phyloP scores from a whole-genome alignment of 2,329 filamentous ascomycete species.

The Parafenestella ontariensis region DNA sequence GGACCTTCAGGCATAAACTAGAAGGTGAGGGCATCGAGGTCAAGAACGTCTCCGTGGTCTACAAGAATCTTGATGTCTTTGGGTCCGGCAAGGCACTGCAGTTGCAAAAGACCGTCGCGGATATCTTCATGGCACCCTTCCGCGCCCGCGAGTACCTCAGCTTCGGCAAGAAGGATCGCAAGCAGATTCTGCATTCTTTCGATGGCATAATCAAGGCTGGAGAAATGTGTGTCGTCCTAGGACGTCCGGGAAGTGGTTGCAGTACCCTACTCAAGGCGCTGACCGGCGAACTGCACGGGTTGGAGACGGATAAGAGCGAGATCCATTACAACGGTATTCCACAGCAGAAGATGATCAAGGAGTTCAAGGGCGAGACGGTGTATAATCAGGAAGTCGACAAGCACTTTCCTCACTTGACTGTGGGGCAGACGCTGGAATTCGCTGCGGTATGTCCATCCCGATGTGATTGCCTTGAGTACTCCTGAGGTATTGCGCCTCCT shows the following conservation, averaged over 20 bases:
- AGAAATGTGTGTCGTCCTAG: slow-evolving; percentile 57
- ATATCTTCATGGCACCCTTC: slow-evolving; percentile 65
- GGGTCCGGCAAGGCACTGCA: slow-evolving; percentile 72
- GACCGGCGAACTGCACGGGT: slow-evolving; percentile 65
- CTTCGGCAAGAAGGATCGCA: slow-evolving; percentile 56
- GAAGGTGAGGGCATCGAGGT: slow-evolving; percentile 63
- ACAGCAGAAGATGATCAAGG: slow-evolving; percentile 53
- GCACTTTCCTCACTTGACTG: slow-evolving; percentile 65
- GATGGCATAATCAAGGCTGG: slow-evolving; percentile 61
- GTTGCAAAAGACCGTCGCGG: slow-evolving; percentile 71
- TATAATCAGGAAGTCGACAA: slow-evolving; percentile 58
- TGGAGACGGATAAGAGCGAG: slow-evolving; percentile 60
- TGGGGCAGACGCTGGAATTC: slow-evolving; percentile 64
- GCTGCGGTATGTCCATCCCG: slow-evolving; percentile 49
- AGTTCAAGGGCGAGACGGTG: slow-evolving; percentile 56
- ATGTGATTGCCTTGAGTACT: not conserved
- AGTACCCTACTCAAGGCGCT: slow-evolving; percentile 70
- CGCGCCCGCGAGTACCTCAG: slow-evolving; percentile 60
- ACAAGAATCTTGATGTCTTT: slow-evolving; percentile 69
- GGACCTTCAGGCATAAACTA: slow-evolving; percentile 58
- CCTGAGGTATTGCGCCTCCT: not conserved
- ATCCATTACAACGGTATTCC: slow-evolving; percentile 68
- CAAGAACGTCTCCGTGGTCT: slow-evolving; percentile 66
- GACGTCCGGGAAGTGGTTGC: slow-evolving; percentile 64
- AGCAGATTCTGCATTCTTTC: slow-evolving; percentile 63